Evolutionary conservation across 345 rosid genomes (phyloP).

Genomic region (Aquilaria yunnanensis): DNA sequence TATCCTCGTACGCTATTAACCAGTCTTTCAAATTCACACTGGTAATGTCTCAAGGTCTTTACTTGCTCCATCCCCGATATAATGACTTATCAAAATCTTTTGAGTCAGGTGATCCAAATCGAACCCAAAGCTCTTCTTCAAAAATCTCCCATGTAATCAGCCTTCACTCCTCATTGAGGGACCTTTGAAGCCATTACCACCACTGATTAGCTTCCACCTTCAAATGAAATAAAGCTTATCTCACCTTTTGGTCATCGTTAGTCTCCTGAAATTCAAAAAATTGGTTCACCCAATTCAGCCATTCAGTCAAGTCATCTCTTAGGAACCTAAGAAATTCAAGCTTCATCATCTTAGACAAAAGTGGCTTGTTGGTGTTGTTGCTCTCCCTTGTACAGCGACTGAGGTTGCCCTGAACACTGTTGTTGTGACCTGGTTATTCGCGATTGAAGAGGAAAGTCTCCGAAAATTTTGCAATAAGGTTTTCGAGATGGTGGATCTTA

Average conservation of each 20-base stretch:
- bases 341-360: too few relatives aligned
- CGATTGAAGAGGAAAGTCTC: too few relatives aligned
- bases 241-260: background rate
- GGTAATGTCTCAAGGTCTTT: background rate
- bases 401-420: rapidly evolving
- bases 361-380: too few relatives aligned
- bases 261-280: too few relatives aligned
- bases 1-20: background rate
- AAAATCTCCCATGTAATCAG: background rate
- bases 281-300: too few relatives aligned
- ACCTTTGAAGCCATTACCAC: background rate
- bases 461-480: too few relatives aligned
- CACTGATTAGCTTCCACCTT: background rate
- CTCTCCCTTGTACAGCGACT: too few relatives aligned
- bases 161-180: too few relatives aligned
- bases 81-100: background rate
- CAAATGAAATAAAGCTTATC: background rate
- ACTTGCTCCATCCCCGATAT: background rate
- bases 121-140: background rate
- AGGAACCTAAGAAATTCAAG: too few relatives aligned
- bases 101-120: background rate
- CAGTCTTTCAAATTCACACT: background rate
- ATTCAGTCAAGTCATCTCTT: too few relatives aligned
- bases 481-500: too few relatives aligned
- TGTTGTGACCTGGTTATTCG: too few relatives aligned